A percentile compares a stretch with the other conserved stretches of the same genome.
These are phyloP conservation scores for Quercus tomentella DNA, from an alignment of 331 rosid genomes.

Conservation along the genomic window DNA sequence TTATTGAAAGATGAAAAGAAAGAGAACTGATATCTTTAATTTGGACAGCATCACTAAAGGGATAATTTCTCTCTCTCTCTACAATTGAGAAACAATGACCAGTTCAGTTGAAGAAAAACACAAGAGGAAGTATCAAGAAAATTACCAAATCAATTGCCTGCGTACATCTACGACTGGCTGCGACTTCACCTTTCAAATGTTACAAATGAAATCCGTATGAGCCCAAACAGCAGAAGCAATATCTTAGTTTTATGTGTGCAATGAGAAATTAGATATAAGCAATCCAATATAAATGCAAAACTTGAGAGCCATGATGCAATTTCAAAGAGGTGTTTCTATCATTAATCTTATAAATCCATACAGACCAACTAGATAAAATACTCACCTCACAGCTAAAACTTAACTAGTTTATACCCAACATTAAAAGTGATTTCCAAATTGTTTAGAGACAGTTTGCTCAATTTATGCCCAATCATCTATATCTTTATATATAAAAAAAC, in stretches of 20 bases:
- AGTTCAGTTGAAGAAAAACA: conserved; percentile 1
- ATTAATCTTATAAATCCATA: background rate
- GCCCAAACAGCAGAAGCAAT: conserved; percentile 11
- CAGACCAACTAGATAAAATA: background rate
- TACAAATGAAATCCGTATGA: conserved; percentile 16
- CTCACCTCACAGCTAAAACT: background rate
- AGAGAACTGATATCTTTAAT: background rate
- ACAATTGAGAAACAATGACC: background rate
- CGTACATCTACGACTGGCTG: conserved; percentile 66
- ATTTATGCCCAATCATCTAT: too few species aligned
- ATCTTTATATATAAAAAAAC: too few species aligned
- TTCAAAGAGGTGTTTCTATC: background rate
- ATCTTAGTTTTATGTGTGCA: background rate
- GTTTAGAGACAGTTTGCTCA: background rate
- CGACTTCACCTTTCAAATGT: conserved; percentile 68
- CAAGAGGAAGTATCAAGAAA: conserved; percentile 12
- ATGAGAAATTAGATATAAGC: background rate
- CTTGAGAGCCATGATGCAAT: background rate
- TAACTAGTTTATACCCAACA: background rate
- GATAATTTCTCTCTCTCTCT: background rate
- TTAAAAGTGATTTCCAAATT: background rate
- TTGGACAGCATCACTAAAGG: background rate
- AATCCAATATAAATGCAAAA: background rate
- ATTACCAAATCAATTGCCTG: conserved; percentile 79
- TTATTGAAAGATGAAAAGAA: background rate